phyloP scores from a whole-genome alignment of 2,329 filamentous ascomycete genomes.

The Talaromyces sp. region DNA sequence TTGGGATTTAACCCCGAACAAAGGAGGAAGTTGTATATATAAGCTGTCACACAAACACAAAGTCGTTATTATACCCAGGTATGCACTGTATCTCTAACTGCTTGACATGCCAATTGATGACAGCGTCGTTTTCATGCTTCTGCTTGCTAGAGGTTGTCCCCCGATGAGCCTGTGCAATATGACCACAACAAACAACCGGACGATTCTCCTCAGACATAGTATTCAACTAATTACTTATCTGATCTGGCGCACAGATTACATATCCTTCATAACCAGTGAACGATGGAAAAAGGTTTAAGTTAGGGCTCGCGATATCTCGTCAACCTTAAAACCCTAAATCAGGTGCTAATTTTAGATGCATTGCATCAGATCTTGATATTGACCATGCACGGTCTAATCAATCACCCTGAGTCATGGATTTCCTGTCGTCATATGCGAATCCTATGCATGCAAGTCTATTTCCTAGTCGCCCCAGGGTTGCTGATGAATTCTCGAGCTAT shows the following conservation, averaged over 20 bases:
- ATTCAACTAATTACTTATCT: no score
- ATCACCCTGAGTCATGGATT: neutral
- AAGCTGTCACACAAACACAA: no score
- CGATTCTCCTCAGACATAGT: no score
- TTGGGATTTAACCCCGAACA: no score
- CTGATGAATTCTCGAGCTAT: neutral
- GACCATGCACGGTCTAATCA: neutral
- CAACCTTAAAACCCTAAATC: conserved; percentile 4
- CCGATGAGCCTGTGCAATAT: no score
- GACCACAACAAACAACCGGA: no score
- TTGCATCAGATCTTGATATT: neutral
- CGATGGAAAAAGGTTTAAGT: neutral
- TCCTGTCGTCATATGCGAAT: neutral
- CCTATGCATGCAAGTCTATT: neutral
- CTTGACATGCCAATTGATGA: no score
- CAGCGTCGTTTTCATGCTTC: no score
- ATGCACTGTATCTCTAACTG: no score
- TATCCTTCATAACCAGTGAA: neutral
- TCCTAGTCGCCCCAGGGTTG: neutral
- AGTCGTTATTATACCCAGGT: no score
- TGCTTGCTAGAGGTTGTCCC: no score
- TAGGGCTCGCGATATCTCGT: conserved; percentile 3
- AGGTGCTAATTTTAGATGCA: conserved; percentile 1
- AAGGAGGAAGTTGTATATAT: no score
- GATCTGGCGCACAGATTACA: neutral